Evolutionary conservation across 2,329 filamentous ascomycete species (phyloP), one percentile per base, ranked within the genome.

Genomic region (Cercospora citrullina): DNA sequence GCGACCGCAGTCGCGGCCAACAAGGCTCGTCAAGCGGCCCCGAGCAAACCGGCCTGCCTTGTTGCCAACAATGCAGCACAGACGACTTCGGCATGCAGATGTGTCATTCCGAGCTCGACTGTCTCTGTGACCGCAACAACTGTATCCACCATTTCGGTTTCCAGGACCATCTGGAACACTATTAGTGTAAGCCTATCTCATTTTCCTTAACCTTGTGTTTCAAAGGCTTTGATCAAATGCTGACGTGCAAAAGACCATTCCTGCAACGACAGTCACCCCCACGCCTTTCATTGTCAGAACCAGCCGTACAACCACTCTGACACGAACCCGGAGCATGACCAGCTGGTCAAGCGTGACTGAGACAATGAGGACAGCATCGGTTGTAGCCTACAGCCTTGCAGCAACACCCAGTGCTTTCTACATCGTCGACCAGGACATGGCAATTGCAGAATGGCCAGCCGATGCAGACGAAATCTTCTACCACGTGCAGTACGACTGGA

Each of bases 71-170:
- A 53, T 33, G 42, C 42, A 16, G 59, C 33, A 21, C 59, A 61
- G 33, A 61, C 59, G 8, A 63, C 60, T 30, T 48, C 60, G 12
- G 60, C 60, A 21, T 63, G 60, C 42, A 63, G 45, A n/a, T 63
- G 60, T 12, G 60, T 63, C 14, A 63, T 63, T 28, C 60, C 60
- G 12, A 63, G 60, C 42, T 63, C 60, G n/a, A 63, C 60, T 30
- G 28, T 51, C 10, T 48, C 60, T 33, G 39, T 53, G 18, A 42
- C 33, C 14, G 28, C 60, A n/a, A 63, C 60, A 9, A 53, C 12
- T 33, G 8, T 42, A 23, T 18, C 39, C 5, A 42, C 39, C 16
- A 21, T 63, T 26, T 23, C 59, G 10, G 26, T 23, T 12, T 18
- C 23, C 18, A 48, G 60, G 23, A 63, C 60, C 9, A 53, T 63